Conservation (phyloP, 202 grass and related monocot species). For the Saccharum hybrid region DNA sequence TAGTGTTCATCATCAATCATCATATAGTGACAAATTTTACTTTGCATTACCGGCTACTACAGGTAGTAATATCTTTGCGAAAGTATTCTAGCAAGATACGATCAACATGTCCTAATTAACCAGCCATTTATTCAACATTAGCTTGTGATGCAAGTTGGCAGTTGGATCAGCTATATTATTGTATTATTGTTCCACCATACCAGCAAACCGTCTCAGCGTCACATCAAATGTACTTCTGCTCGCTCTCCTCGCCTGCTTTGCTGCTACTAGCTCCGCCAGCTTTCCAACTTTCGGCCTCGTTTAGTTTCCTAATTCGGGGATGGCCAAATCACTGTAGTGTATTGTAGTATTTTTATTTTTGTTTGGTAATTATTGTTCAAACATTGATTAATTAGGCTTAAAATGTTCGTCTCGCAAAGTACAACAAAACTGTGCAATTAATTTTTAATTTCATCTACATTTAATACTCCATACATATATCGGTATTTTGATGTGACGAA, state of each 20-base stretch:
- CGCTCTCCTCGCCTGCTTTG: background rate
- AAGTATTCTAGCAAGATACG: constrained; percentile 32
- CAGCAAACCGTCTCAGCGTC: constrained; percentile 33
- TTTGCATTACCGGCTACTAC: background rate
- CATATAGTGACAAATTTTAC: constrained; percentile 10
- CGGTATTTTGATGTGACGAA: no score
- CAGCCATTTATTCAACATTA: constrained; percentile 17
- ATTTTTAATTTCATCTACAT: no score
- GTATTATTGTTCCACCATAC: constrained; percentile 17
- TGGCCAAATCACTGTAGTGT: no score
- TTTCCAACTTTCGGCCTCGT: background rate
- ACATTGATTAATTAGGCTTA: no score
- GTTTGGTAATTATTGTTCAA: no score
- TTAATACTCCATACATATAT: no score
- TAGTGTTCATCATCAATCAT: no score
- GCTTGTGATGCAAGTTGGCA: constrained; percentile 41
- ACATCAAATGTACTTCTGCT: constrained; percentile 38
- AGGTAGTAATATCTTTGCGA: constrained; percentile 29
- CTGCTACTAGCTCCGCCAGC: constrained; percentile 3
- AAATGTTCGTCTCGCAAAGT: no score
- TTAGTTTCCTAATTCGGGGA: no score
- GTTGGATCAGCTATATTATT: constrained; percentile 18
- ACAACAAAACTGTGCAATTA: no score
- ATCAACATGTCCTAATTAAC: constrained; percentile 24
- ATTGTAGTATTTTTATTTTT: no score